Conservation (phyloP, 352 stramenopile species). For the Elongisporangium anandrum region DNA sequence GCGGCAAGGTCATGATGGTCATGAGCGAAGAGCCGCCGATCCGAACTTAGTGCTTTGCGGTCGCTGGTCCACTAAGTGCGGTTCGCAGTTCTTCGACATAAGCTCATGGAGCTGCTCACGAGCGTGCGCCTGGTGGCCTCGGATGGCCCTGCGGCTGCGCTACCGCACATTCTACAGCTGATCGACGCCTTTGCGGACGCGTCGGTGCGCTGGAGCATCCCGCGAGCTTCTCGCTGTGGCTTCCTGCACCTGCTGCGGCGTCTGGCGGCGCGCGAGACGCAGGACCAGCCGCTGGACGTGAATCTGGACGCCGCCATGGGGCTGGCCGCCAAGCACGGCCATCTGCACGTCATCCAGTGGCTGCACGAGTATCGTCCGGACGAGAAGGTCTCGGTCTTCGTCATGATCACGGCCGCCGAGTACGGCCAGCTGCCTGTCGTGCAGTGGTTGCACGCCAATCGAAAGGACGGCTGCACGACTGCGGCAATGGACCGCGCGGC, state of each 20-base stretch:
- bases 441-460: conserved; percentile 24
- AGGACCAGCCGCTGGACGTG: conserved; percentile 12
- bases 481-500: conserved; percentile 36
- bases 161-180: conserved; percentile 34
- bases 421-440: conserved; percentile 27
- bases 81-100: background rate
- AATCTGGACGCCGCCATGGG: conserved; percentile 33
- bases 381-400: conserved; percentile 29
- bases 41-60: background rate
- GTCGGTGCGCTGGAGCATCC: conserved; percentile 35
- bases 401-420: conserved; percentile 31
- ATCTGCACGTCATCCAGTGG: conserved; percentile 25
- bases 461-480: conserved; percentile 19
- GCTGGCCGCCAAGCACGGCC: conserved; percentile 27
- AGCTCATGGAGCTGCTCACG: conserved; percentile 6
- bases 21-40: background rate
- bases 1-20: background rate
- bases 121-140: conserved; percentile 19
- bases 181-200: conserved; percentile 29
- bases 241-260: conserved; percentile 34
- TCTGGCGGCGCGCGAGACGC: conserved; percentile 19
- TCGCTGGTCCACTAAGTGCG: background rate
- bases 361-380: conserved; percentile 21
- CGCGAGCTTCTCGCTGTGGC: conserved; percentile 24
- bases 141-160: conserved; percentile 12